Conservation (phyloP, 2,329 filamentous ascomycete genomes). For the Fusarium goolgardi region DNA sequence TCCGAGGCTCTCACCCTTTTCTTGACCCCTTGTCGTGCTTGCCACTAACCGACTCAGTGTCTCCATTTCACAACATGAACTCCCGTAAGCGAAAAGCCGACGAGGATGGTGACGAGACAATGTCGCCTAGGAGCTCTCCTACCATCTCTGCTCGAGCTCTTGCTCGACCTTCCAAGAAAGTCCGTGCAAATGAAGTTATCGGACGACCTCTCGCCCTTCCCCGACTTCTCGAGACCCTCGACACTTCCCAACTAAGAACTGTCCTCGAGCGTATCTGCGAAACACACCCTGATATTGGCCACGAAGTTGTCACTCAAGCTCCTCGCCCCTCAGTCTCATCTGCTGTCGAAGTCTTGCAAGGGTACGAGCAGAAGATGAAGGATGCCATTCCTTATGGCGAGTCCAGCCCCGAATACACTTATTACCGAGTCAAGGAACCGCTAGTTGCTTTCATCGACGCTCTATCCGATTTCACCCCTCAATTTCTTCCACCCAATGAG, state of each 20-base stretch:
- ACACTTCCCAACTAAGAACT: conserved; percentile 82
- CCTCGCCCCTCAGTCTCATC: conserved; percentile 87
- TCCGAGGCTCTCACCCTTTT: neutral
- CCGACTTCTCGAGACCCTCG: conserved; percentile 93
- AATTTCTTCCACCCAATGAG: conserved; percentile 94
- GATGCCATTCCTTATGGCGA: conserved; percentile 88
- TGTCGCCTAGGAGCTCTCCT: conserved; percentile 86
- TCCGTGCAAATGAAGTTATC: conserved; percentile 71
- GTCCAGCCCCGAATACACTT: conserved; percentile 89
- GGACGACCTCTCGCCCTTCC: conserved; percentile 67
- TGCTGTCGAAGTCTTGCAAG: conserved; percentile 81
- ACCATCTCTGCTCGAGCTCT: conserved; percentile 77
- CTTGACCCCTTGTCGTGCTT: conserved; percentile 10
- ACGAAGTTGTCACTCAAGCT: conserved; percentile 84
- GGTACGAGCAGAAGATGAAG: conserved; percentile 83
- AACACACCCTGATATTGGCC: conserved; percentile 84
- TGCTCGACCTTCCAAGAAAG: conserved; percentile 72
- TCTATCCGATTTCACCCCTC: conserved; percentile 91
- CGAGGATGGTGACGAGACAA: conserved; percentile 84
- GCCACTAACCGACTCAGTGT: conserved; percentile 50
- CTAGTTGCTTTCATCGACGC: conserved; percentile 86
- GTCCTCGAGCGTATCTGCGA: conserved; percentile 94
- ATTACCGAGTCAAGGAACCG: conserved; percentile 88
- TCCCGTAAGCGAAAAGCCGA: conserved; percentile 88
- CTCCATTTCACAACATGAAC: conserved; percentile 65